Percentiles rank a stretch among this genome's conserved stretches.
Conservation (phyloP, 1,139 yeast species). For the Kurtzmaniella quercitrusa region DNA sequence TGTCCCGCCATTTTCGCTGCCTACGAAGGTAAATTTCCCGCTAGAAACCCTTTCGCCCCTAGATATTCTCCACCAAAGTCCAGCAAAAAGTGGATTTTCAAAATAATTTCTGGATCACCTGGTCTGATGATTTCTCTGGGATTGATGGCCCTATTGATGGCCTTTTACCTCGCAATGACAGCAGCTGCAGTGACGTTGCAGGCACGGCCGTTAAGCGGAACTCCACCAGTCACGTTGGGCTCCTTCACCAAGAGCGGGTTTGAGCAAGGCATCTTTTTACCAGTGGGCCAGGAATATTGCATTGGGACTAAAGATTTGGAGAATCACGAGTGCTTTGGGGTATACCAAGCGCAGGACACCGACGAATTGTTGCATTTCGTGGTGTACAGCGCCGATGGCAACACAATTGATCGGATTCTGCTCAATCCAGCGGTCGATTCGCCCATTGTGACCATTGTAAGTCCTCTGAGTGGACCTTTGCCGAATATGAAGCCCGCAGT, state of each 20-base stretch:
- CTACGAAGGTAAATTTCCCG: no score
- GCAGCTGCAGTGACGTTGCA: conserved; percentile 4
- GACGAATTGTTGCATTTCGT: background rate
- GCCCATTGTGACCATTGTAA: conserved; percentile 8
- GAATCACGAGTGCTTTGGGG: conserved; percentile 30
- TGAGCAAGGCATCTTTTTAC: conserved; percentile 1
- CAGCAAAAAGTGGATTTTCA: no score
- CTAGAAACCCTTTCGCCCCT: no score
- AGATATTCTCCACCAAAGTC: no score
- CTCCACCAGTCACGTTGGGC: conserved; percentile 13
- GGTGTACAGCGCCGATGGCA: conserved; percentile 1
- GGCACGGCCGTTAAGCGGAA: conserved; percentile 11
- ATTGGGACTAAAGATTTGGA: conserved; percentile 27
- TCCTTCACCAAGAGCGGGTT: conserved; percentile 10
- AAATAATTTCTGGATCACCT: no score
- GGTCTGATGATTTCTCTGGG: no score
- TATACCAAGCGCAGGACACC: conserved; percentile 5
- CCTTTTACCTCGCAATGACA: background rate
- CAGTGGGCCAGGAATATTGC: conserved; percentile 19
- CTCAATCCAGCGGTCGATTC: conserved; percentile 1
- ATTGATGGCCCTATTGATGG: background rate
- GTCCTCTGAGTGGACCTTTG: conserved; percentile 13
- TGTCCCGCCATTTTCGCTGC: no score
- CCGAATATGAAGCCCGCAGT: conserved; percentile 27
- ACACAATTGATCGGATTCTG: conserved; percentile 1